phyloP scores from a whole-genome alignment of 2,329 filamentous ascomycete genomes.

The Catunica adiposa region DNA sequence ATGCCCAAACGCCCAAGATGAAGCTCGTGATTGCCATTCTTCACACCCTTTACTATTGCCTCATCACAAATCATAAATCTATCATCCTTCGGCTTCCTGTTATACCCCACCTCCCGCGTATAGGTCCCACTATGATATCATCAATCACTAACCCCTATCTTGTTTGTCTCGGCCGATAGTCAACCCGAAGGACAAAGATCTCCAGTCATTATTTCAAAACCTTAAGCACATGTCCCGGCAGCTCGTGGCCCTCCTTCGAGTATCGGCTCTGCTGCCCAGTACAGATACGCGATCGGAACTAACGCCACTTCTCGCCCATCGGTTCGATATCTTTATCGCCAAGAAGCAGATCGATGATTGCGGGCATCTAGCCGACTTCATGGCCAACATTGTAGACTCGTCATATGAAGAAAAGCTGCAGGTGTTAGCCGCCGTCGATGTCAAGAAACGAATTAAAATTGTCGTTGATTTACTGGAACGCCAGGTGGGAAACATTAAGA shows the following conservation, averaged over 20 bases:
- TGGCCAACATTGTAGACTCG: slow-evolving; percentile 81
- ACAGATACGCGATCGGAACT: slow-evolving; percentile 46
- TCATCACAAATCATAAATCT: neutral
- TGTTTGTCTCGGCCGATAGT: slow-evolving; percentile 13
- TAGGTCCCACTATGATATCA: slow-evolving; percentile 3
- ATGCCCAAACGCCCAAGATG: slow-evolving; percentile 1
- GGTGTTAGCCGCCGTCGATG: slow-evolving; percentile 63
- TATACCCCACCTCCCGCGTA: neutral
- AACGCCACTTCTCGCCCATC: slow-evolving; percentile 69
- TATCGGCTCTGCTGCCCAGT: slow-evolving; percentile 69
- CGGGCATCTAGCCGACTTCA: slow-evolving; percentile 80
- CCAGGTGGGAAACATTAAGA: slow-evolving; percentile 71
- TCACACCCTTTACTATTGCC: neutral
- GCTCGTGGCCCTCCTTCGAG: slow-evolving; percentile 64
- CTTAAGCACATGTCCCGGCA: slow-evolving; percentile 76
- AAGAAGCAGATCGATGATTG: slow-evolving; percentile 70
- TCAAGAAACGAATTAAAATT: slow-evolving; percentile 61
- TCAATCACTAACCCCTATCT: slow-evolving; percentile 9
- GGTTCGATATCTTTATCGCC: slow-evolving; percentile 74
- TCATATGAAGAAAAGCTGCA: slow-evolving; percentile 82
- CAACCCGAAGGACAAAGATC: slow-evolving; percentile 34
- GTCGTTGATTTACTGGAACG: slow-evolving; percentile 72
- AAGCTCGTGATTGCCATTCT: neutral
- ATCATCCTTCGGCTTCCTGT: neutral
- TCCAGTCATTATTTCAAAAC: slow-evolving; percentile 56